These are phyloP conservation scores for Silybum marianum DNA, from an alignment of 129 eudicot species.

Conservation along the genomic window DNA sequence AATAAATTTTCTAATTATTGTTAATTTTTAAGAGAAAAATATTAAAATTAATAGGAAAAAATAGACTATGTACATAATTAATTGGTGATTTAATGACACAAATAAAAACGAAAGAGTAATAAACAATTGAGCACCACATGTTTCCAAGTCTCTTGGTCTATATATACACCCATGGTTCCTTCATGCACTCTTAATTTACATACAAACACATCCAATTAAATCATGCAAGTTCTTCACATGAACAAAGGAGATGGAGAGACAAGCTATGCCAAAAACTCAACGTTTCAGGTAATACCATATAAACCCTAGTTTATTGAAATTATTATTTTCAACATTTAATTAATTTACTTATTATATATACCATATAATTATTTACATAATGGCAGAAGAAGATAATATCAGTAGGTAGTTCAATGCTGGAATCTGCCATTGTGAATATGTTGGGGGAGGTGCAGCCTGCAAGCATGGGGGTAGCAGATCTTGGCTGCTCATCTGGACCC, in stretches of 20 bases:
- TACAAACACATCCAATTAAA: neutral
- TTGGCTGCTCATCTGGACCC: constrained; percentile 77
- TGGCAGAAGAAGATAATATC: constrained; percentile 51
- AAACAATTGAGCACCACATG: no score
- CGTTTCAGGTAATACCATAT: constrained; percentile 40
- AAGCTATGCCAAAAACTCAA: constrained; percentile 65
- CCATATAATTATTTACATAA: no score
- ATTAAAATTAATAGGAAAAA: no score
- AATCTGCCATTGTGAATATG: constrained; percentile 35
- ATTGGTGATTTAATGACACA: no score
- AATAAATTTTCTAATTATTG: no score
- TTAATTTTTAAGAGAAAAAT: no score
- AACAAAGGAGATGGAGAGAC: constrained; percentile 61
- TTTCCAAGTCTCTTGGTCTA: neutral
- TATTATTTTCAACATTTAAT: neutral
- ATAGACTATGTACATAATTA: no score
- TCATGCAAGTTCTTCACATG: constrained; percentile 62
- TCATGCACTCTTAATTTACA: neutral
- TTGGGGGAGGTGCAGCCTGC: constrained; percentile 38
- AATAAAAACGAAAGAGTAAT: no score
- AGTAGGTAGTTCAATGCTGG: constrained; percentile 27
- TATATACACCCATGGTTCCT: neutral
- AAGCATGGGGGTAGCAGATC: constrained; percentile 69
- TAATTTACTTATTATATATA: neutral
- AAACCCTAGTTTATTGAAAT: neutral